Conservation (phyloP, 352 stramenopile genomes). For the Globisporangium ultimum region DNA sequence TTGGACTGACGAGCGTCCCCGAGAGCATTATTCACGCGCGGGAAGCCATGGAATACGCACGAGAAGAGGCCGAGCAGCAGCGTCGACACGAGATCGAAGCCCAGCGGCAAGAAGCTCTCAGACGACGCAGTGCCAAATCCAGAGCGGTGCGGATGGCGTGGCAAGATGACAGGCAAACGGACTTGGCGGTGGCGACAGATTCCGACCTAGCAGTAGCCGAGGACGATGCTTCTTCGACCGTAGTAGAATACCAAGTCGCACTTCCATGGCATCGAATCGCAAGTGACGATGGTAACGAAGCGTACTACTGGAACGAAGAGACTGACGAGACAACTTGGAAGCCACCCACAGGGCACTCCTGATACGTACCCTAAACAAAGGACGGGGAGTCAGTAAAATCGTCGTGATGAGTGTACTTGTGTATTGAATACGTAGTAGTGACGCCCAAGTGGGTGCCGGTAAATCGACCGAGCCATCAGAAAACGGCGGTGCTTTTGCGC, state of each 20-base stretch:
- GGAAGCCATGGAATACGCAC: conserved; percentile 17
- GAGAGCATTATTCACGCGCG: conserved; percentile 24
- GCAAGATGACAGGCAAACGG: conserved; percentile 9
- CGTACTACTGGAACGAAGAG: conserved; percentile 27
- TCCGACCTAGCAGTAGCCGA: not conserved
- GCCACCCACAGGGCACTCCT: not conserved
- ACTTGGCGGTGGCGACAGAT: not conserved
- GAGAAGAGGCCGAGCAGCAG: conserved; percentile 10
- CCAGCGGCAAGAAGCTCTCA: conserved; percentile 28
- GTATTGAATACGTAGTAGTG: no score
- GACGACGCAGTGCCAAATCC: conserved; percentile 22
- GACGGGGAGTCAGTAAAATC: no score
- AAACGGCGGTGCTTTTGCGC: conserved; percentile 55
- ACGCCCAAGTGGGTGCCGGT: no score
- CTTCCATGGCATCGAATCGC: conserved; percentile 8
- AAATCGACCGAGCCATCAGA: conserved; percentile 22
- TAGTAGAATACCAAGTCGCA: not conserved
- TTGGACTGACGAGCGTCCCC: conserved; percentile 37
- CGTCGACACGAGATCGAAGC: conserved; percentile 18
- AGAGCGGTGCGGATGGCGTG: conserved; percentile 26
- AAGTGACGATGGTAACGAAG: conserved; percentile 14
- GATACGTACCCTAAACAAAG: no score
- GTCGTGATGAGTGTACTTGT: no score
- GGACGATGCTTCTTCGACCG: not conserved
- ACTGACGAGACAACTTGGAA: conserved; percentile 6